Conservation (phyloP, 768 basidiomycete species). For the Termitomyces sp. region DNA sequence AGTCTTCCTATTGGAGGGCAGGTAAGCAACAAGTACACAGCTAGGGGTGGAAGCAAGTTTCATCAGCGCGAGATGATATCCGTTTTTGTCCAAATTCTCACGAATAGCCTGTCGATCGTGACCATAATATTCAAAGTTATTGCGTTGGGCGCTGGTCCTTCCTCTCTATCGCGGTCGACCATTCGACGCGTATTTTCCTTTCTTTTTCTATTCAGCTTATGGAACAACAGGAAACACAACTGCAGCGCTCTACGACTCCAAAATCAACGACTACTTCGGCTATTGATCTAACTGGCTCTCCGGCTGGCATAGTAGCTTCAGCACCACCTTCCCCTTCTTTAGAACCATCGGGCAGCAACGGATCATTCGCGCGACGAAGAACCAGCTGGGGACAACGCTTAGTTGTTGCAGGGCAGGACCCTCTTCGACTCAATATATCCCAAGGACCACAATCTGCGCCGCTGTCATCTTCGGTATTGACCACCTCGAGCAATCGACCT, state of each 20-base stretch:
- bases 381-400: slow-evolving; percentile 51
- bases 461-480: slow-evolving; percentile 9
- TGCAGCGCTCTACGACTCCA: slow-evolving; percentile 25
- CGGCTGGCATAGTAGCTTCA: slow-evolving; percentile 35
- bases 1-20: background rate
- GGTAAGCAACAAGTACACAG: background rate
- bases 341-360: slow-evolving; percentile 42
- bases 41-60: background rate
- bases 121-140: background rate
- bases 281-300: slow-evolving; percentile 45
- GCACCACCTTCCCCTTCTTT: slow-evolving; percentile 52
- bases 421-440: slow-evolving; percentile 32
- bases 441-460: slow-evolving; percentile 18
- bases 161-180: slow-evolving; percentile 4
- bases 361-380: slow-evolving; percentile 43
- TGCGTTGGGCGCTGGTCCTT: slow-evolving; percentile 1
- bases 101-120: background rate
- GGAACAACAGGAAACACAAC: slow-evolving; percentile 28
- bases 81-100: slow-evolving; percentile 11
- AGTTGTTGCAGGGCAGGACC: slow-evolving; percentile 41
- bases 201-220: slow-evolving; percentile 16
- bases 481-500: slow-evolving; percentile 16
- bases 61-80: no score
- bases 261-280: slow-evolving; percentile 51
- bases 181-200: slow-evolving; percentile 10